phyloP scores from a whole-genome alignment of 1,139 yeast genomes.

The Insectozyma bohioensis region DNA sequence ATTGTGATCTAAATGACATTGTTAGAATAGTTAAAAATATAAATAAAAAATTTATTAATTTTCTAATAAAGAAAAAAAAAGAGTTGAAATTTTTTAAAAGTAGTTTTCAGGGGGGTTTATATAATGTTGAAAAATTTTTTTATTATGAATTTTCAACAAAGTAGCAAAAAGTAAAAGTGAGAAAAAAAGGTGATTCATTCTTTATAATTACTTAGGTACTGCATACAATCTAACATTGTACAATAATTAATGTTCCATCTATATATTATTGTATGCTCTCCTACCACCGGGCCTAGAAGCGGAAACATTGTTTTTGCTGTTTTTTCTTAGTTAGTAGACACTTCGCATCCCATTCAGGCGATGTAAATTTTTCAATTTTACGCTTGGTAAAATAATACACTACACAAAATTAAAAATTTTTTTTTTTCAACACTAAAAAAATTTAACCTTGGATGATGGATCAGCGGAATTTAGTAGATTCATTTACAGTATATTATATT shows the following conservation, averaged over 20 bases:
- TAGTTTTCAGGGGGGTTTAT: conserved; percentile 9
- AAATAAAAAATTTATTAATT: conserved; percentile 1
- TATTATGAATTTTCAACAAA: too few relatives aligned
- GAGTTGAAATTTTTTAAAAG: not conserved
- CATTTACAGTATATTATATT: too few relatives aligned
- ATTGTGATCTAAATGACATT: conserved; percentile 65
- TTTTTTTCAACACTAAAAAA: too few relatives aligned
- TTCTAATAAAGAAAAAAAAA: not conserved
- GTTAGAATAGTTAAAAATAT: conserved; percentile 6
- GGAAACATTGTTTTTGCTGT: too few relatives aligned
- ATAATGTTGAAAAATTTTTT: conserved; percentile 11
- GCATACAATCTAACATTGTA: conserved; percentile 6
- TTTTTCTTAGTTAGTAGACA: too few relatives aligned
- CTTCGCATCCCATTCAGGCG: too few relatives aligned
- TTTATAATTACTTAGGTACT: conserved; percentile 7
- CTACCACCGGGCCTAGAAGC: conserved; percentile 4
- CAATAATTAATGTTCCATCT: not conserved
- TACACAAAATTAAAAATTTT: too few relatives aligned
- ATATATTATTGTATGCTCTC: not conserved
- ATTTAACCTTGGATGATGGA: too few relatives aligned
- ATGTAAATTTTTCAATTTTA: too few relatives aligned
- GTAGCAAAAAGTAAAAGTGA: conserved; percentile 1
- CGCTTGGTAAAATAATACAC: too few relatives aligned
- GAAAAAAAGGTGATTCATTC: conserved; percentile 3
- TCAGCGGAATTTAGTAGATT: too few relatives aligned